Conservation (phyloP, 2,329 filamentous ascomycete genomes). For the Botrytis sinoallii region DNA sequence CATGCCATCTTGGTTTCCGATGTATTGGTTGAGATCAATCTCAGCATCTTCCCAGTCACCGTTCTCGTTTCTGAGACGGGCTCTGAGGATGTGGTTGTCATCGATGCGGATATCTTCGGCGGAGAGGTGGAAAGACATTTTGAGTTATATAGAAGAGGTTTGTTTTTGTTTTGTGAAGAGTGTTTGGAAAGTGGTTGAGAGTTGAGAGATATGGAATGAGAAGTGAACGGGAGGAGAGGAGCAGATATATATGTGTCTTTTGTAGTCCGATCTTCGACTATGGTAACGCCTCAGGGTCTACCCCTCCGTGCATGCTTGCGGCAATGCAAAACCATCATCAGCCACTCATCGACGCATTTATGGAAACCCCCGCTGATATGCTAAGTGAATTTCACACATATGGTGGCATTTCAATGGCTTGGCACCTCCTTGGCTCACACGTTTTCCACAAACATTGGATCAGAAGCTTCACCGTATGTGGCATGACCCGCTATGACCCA, state of each 20-base stretch:
- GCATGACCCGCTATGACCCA: neutral
- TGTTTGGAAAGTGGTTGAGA: neutral
- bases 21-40: slow-evolving; percentile 54
- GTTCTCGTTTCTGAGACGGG: slow-evolving; percentile 43
- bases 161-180: neutral
- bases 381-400: neutral
- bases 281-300: slow-evolving; percentile 7
- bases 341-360: slow-evolving; percentile 6
- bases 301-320: slow-evolving; percentile 4
- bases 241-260: slow-evolving; percentile 11
- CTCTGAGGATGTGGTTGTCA: slow-evolving; percentile 51
- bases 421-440: slow-evolving; percentile 15
- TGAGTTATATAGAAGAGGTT: slow-evolving; percentile 41
- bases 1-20: slow-evolving; percentile 51
- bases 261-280: neutral
- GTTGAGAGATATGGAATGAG: neutral
- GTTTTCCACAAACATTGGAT: slow-evolving; percentile 10
- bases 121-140: slow-evolving; percentile 51
- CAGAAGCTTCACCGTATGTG: slow-evolving; percentile 8
- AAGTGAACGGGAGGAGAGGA: neutral
- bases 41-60: slow-evolving; percentile 45
- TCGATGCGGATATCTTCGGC: slow-evolving; percentile 49
- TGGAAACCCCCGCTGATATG: neutral
- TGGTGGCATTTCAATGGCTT: neutral
- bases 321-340: slow-evolving; percentile 1